Evolutionary conservation across 2,329 filamentous ascomycete species (phyloP).

Genomic region (Hypoxylon sp.): DNA sequence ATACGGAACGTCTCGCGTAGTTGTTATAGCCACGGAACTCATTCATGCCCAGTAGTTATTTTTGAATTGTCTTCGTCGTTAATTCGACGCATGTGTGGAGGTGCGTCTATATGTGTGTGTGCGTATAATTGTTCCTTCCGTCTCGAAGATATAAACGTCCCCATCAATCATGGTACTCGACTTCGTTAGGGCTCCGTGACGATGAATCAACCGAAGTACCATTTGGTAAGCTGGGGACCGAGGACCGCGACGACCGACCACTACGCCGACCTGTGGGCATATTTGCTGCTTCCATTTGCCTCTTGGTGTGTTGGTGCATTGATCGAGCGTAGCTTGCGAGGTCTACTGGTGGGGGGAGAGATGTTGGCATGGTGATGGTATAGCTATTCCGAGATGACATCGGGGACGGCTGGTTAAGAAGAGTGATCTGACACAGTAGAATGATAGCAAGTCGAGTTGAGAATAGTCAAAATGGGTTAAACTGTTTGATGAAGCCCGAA

Average conservation of each 20-base stretch:
- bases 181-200: slow-evolving; percentile 37
- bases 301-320: slow-evolving; percentile 75
- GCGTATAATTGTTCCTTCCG: background rate
- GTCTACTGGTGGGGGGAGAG: slow-evolving; percentile 49
- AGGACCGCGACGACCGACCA: slow-evolving; percentile 31
- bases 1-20: slow-evolving; percentile 25
- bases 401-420: slow-evolving; percentile 10
- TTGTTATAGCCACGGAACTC: slow-evolving; percentile 25
- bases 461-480: background rate
- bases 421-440: slow-evolving; percentile 1
- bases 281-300: slow-evolving; percentile 71
- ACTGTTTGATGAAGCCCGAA: background rate
- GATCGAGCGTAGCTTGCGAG: slow-evolving; percentile 65
- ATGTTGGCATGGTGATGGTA: slow-evolving; percentile 46
- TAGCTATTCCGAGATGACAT: slow-evolving; percentile 49
- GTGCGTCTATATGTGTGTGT: slow-evolving; percentile 9
- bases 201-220: slow-evolving; percentile 43
- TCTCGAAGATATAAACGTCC: background rate
- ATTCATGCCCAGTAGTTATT: slow-evolving; percentile 20
- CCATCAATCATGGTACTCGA: slow-evolving; percentile 48
- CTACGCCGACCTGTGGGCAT: slow-evolving; percentile 57
- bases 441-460: slow-evolving; percentile 24
- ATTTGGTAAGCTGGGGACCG: slow-evolving; percentile 45
- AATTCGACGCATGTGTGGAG: slow-evolving; percentile 5
- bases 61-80: slow-evolving; percentile 9